Evolutionary conservation across 2,329 filamentous ascomycete species (phyloP), one percentile per base, ranked within the genome.

Genomic region (Hymenoscyphus linearis): DNA sequence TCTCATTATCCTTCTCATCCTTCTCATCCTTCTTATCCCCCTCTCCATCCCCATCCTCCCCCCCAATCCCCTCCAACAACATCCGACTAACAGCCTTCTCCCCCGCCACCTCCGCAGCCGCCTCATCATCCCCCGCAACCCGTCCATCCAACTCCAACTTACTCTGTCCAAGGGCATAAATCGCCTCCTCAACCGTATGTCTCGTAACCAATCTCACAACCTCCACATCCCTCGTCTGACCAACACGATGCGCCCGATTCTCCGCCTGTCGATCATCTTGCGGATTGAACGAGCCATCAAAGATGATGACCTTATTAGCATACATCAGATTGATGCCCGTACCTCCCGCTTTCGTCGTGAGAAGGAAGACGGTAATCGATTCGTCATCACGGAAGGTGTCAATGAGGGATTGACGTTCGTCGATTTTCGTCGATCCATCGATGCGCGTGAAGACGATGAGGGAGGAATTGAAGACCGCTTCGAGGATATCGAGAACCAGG

Each of bases 241-340:
- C 95, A 9, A 99, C 90, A 14, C 95, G 88, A 76, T 99, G 95
- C 0, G 95, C 95, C 18, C 95, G 87, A 74, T 99, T 98, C 79
- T 98, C 95, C 0, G 95, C 95, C 74, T 99, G 95, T n/a, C 96
- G 87, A 72, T 99, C 95, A 68, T 98, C 93, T 73, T 99, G 95
- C 0, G 95, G 95, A 69, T 99, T 99, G 77, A 97, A 96, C n/a
- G 88, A 91, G 65, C 90, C 89, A 75, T 99, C 95, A 73, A 98
- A 97, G 70, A 99, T 95, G 75, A 99, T 85, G 68, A 99, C 93
- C 76, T 97, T 98, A 79, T 98, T 98, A 4, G 95, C 95, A 37
- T 89, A 90, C 7, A 93, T 95, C 59, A 99, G 78, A 75, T 99
- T 99, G 78, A 99, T 96, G 47, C 95, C 95, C 0, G 93, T 95